These are phyloP conservation scores for Oryza rufipogon DNA, from an alignment of 176 grass and related monocot species.

Conservation along the genomic window DNA sequence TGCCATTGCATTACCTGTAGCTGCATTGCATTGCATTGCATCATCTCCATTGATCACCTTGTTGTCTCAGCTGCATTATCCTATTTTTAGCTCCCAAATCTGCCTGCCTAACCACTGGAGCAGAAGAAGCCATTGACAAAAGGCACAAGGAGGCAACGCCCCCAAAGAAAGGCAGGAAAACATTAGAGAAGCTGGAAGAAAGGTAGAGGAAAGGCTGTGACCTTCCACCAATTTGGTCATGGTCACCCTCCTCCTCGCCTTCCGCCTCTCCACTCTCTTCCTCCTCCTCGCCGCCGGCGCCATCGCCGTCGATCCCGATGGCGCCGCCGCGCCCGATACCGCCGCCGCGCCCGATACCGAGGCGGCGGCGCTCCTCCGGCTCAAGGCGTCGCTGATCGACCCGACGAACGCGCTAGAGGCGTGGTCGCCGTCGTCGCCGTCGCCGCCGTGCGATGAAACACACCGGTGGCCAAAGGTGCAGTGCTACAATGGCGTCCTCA, in stretches of 20 bases:
- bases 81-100: conserved; percentile 48
- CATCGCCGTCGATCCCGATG: not conserved
- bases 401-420: conserved; percentile 25
- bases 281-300: not conserved
- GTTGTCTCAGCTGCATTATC: not conserved
- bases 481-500: conserved; percentile 58
- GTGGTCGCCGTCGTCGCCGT: conserved; percentile 40
- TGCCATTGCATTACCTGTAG: not conserved
- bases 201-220: conserved; percentile 50
- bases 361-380: conserved; percentile 53
- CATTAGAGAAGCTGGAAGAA: conserved; percentile 53
- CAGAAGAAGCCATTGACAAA: conserved; percentile 43
- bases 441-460: conserved; percentile 27
- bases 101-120: conserved; percentile 48
- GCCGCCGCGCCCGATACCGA: conserved; percentile 7
- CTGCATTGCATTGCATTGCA: not conserved
- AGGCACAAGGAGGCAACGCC: conserved; percentile 38
- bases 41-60: conserved; percentile 29
- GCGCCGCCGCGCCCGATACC: not conserved
- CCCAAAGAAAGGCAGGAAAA: conserved; percentile 40
- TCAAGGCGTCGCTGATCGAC: conserved; percentile 61
- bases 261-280: conserved; percentile 45
- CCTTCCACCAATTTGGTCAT: conserved; percentile 48
- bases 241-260: conserved; percentile 51
- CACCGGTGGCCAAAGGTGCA: conserved; percentile 56